Evolutionary conservation across 2,329 filamentous ascomycete species (phyloP).

Genomic region (Trichoderma breve): DNA sequence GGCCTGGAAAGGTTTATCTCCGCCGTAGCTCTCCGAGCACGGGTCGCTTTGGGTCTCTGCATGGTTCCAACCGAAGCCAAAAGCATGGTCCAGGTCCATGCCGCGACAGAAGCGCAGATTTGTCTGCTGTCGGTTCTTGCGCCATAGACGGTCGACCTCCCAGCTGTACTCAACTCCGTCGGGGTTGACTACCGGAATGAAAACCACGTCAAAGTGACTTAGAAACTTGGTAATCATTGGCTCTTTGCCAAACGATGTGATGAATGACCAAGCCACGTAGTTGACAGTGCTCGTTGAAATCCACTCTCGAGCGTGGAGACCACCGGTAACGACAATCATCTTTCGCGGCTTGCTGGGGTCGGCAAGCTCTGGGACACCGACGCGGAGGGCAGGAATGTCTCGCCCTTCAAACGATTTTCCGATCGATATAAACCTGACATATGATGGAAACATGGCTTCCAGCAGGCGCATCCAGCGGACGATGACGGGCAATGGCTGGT

Average conservation of each 20-base stretch:
- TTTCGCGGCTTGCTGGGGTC: conserved; percentile 55
- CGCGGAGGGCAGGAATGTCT: conserved; percentile 76
- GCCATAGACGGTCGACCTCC: conserved; percentile 88
- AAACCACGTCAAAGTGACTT: conserved; percentile 80
- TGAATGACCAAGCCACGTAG: conserved; percentile 84
- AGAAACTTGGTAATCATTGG: conserved; percentile 72
- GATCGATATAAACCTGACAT: conserved; percentile 70
- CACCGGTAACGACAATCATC: conserved; percentile 78
- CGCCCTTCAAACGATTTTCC: conserved; percentile 87
- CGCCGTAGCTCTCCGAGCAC: conserved; percentile 88
- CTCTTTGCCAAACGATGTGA: conserved; percentile 76
- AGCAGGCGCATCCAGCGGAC: conserved; percentile 89
- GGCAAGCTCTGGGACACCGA: conserved; percentile 58
- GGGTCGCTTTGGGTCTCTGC: conserved; percentile 67
- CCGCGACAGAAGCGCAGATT: conserved; percentile 80
- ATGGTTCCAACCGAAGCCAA: conserved; percentile 80
- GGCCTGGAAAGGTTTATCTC: conserved; percentile 78
- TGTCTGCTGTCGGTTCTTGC: conserved; percentile 87
- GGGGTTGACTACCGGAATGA: conserved; percentile 86
- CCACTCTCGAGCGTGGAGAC: conserved; percentile 94
- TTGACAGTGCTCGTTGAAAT: conserved; percentile 89
- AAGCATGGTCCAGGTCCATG: conserved; percentile 84
- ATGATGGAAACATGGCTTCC: conserved; percentile 82
- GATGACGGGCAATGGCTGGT: conserved; percentile 81
- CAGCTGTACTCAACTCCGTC: conserved; percentile 95